Evolutionary conservation across 805 yeast species (phyloP).

Genomic region (Gaillardinia entomophila): DNA sequence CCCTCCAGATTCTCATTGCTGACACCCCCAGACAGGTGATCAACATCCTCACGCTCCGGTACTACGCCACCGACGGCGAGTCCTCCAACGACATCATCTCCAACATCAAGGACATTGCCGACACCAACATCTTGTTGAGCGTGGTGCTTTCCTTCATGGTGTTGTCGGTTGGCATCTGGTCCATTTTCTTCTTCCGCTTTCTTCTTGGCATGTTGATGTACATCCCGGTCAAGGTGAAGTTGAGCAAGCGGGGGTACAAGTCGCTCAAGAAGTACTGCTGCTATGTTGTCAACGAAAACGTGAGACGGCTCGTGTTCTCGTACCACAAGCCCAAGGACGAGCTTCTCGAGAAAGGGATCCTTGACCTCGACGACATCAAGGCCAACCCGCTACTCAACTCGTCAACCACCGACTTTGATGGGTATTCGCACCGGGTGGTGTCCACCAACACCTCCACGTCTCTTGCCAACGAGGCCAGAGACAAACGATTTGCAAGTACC

Average conservation of each 20-base stretch:
- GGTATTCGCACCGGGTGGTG: not conserved
- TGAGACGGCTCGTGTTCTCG: conserved; percentile 44
- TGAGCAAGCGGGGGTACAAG: conserved; percentile 30
- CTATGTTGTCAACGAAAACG: conserved; percentile 49
- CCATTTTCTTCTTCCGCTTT: conserved; percentile 55
- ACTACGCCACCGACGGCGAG: conserved; percentile 46
- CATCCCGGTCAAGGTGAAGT: conserved; percentile 45
- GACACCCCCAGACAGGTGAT: conserved; percentile 86
- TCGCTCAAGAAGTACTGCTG: conserved; percentile 60
- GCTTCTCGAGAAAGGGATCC: conserved; percentile 24
- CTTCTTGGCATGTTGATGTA: conserved; percentile 47
- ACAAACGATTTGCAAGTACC: not conserved
- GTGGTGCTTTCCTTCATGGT: conserved; percentile 72
- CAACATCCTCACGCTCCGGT: conserved; percentile 63
- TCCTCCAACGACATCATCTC: conserved; percentile 35
- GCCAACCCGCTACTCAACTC: conserved; percentile 22
- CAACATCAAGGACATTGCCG: conserved; percentile 54
- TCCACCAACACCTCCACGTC: not conserved
- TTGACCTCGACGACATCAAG: conserved; percentile 16
- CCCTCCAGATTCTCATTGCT: conserved; percentile 58
- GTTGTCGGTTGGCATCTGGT: conserved; percentile 69
- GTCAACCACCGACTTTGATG: not conserved
- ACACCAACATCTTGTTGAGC: conserved; percentile 57
- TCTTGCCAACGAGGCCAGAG: not conserved
- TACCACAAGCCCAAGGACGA: conserved; percentile 32